phyloP scores from a whole-genome alignment of 805 yeast genomes.

The Ogataea nitratoaversa region DNA sequence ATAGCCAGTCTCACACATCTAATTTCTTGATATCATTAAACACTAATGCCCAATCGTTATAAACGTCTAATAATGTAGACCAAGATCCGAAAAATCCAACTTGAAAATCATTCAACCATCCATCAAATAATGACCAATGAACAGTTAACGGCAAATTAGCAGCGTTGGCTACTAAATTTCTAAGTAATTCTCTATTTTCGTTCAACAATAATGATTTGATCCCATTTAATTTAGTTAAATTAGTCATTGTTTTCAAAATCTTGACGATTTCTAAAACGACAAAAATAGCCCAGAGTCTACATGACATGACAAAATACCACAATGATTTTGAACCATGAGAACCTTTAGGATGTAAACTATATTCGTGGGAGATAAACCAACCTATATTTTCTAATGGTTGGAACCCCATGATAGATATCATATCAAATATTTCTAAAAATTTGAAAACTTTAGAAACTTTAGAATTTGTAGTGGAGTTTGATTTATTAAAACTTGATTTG shows the following conservation, averaged over 20 bases:
- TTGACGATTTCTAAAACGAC: conserved; percentile 31
- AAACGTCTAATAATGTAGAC: conserved; percentile 21
- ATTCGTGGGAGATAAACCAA: conserved; percentile 30
- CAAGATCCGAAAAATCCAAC: conserved; percentile 35
- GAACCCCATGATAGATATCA: conserved; percentile 24
- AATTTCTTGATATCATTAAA: conserved; percentile 10
- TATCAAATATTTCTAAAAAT: conserved; percentile 23
- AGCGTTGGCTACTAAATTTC: conserved; percentile 25
- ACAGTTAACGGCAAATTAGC: conserved; percentile 35
- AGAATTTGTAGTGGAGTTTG: no score
- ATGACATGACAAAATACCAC: conserved; percentile 31
- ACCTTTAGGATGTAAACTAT: conserved; percentile 21
- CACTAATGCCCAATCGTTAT: conserved; percentile 20
- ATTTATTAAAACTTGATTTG: no score
- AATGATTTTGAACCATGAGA: conserved; percentile 6
- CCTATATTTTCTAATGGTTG: conserved; percentile 35
- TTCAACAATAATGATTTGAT: conserved; percentile 6
- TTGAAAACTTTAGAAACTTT: conserved; percentile 14
- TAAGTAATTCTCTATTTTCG: conserved; percentile 10
- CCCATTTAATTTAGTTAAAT: conserved; percentile 5
- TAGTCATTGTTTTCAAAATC: conserved; percentile 8
- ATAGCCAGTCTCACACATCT: conserved; percentile 1
- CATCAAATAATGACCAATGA: conserved; percentile 34
- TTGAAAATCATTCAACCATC: conserved; percentile 27
- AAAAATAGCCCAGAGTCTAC: conserved; percentile 33